A percentile compares a stretch with the other conserved stretches of the same genome.
phyloP scores from a whole-genome alignment of 305 asterid genomes.

The Ilex paraguariensis region DNA sequence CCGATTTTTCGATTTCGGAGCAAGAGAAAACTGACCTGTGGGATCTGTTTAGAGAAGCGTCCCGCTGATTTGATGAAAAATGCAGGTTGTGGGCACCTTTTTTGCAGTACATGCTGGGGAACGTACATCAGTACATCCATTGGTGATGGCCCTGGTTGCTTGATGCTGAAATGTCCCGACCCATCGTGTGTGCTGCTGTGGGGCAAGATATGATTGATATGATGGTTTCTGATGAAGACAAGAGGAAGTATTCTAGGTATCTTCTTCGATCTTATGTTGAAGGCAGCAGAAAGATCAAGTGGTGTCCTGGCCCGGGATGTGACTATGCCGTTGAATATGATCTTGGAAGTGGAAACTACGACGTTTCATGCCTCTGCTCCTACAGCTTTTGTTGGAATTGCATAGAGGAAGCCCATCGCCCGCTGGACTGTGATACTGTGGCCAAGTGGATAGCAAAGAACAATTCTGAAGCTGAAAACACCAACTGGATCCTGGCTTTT shows the following conservation, averaged over 20 bases:
- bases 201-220: neutral
- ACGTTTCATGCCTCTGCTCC: neutral
- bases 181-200: neutral
- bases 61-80: neutral
- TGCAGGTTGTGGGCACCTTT: neutral
- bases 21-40: neutral
- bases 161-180: neutral
- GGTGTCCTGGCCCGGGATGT: conserved; percentile 5
- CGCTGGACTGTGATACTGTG: conserved; percentile 30
- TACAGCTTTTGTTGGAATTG: conserved; percentile 15
- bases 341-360: neutral
- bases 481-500: conserved; percentile 27
- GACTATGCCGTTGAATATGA: neutral
- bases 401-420: conserved; percentile 39
- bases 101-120: neutral
- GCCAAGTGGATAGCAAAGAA: conserved; percentile 32
- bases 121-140: neutral
- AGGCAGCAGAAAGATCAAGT: neutral
- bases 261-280: neutral
- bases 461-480: conserved; percentile 23
- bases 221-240: neutral
- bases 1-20: neutral
- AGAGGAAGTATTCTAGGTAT: too few species aligned
- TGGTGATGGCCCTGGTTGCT: neutral
- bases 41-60: neutral